Evolutionary conservation across 768 basidiomycete genomes (phyloP).

Genomic region (Tulasnella calospora): DNA sequence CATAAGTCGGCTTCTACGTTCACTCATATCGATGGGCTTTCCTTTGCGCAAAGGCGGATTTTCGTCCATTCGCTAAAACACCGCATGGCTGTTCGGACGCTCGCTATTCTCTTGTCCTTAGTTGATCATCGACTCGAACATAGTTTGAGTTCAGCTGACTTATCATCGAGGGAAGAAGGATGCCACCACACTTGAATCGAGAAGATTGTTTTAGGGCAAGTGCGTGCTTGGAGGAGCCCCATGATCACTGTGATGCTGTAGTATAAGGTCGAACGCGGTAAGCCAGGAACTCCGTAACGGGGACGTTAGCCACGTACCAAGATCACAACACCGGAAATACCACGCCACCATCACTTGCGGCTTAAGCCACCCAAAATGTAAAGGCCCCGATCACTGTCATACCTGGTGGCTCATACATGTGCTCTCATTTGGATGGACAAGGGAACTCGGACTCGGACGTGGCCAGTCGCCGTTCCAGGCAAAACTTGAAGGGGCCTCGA

Average conservation of each 20-base stretch:
- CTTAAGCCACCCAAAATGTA: neutral
- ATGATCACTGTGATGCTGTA: neutral
- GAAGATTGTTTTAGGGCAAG: neutral
- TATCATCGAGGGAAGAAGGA: neutral
- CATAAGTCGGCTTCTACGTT: neutral
- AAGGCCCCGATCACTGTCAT: no score
- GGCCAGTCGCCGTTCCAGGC: no score
- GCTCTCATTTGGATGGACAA: no score
- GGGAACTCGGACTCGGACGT: no score
- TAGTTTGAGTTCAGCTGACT: neutral
- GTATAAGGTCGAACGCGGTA: neutral
- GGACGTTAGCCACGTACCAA: neutral
- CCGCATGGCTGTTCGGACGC: neutral
- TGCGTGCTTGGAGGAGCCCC: neutral
- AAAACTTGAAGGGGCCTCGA: no score
- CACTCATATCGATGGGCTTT: neutral
- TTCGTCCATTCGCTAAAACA: neutral
- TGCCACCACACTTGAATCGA: neutral
- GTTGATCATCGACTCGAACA: neutral
- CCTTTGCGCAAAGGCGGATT: neutral
- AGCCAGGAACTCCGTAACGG: neutral
- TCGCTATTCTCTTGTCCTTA: neutral
- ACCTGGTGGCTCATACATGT: no score
- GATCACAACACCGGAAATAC: neutral
- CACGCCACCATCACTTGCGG: no score